These are phyloP conservation scores for Hypoxylon rickii DNA, from an alignment of 495 filamentous ascomycete species.

Conservation along the genomic window DNA sequence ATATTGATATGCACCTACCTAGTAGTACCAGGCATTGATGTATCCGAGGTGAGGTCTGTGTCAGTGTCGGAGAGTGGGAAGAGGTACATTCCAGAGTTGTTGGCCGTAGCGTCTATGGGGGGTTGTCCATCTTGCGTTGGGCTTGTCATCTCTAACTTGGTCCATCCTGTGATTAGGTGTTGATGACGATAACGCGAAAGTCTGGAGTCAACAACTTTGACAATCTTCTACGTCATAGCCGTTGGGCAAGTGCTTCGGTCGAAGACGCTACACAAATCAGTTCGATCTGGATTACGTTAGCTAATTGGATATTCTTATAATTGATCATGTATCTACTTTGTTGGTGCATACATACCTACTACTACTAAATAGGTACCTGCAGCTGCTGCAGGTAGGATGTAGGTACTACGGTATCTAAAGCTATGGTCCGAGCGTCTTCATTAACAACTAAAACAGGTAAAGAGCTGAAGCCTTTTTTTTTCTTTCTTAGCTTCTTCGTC, in stretches of 20 bases:
- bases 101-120: no score
- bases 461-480: constrained; percentile 10
- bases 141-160: no score
- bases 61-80: no score
- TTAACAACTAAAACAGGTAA: neutral
- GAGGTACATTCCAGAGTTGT: no score
- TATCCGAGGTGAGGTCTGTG: neutral
- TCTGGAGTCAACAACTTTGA: constrained; percentile 8
- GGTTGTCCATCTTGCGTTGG: constrained; percentile 4
- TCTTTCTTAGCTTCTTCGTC: constrained; percentile 13
- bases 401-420: no score
- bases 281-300: neutral
- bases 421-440: constrained; percentile 6
- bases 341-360: no score
- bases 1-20: no score
- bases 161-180: constrained; percentile 15
- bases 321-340: no score
- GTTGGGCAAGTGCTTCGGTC: constrained; percentile 2
- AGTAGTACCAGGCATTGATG: no score
- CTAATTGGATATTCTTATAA: no score
- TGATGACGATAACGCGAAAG: constrained; percentile 34
- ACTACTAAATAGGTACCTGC: no score
- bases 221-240: constrained; percentile 29
- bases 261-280: neutral
- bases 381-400: no score